These are phyloP conservation scores for Pseudogymnoascus pannorum DNA, from an alignment of 2,329 filamentous ascomycete species.

Conservation along the genomic window DNA sequence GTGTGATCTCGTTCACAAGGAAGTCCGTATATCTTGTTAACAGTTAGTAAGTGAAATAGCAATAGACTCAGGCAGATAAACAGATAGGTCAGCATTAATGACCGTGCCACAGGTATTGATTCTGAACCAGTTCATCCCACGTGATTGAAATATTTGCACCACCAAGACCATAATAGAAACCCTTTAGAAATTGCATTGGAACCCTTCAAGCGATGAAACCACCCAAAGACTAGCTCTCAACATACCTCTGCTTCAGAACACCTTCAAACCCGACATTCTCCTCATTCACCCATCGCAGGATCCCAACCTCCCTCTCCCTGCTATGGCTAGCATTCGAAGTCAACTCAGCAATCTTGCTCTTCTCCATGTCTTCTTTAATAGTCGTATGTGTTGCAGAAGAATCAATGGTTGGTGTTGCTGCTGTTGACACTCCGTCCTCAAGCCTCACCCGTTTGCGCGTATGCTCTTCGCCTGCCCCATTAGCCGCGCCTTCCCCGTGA, in stretches of 20 bases:
- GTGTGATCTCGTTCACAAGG: constrained; percentile 63
- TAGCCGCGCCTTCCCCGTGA: background rate
- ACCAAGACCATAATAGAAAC: background rate
- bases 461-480: constrained; percentile 9
- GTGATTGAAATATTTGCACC: background rate
- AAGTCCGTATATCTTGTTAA: constrained; percentile 61
- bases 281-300: constrained; percentile 54
- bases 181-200: background rate
- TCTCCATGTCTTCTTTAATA: constrained; percentile 5
- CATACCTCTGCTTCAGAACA: constrained; percentile 58
- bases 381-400: background rate
- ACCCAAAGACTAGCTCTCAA: background rate
- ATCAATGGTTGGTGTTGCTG: constrained; percentile 7
- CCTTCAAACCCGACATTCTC: constrained; percentile 54
- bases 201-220: background rate
- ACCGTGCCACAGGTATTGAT: background rate
- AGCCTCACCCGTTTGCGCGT: constrained; percentile 14
- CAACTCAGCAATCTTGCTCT: background rate
- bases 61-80: background rate
- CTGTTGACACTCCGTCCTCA: background rate
- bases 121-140: background rate
- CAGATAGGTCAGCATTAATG: background rate
- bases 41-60: background rate
- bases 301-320: constrained; percentile 42
- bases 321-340: constrained; percentile 4